phyloP scores from a whole-genome alignment of 768 basidiomycete genomes.

The Mycena polygramma region DNA sequence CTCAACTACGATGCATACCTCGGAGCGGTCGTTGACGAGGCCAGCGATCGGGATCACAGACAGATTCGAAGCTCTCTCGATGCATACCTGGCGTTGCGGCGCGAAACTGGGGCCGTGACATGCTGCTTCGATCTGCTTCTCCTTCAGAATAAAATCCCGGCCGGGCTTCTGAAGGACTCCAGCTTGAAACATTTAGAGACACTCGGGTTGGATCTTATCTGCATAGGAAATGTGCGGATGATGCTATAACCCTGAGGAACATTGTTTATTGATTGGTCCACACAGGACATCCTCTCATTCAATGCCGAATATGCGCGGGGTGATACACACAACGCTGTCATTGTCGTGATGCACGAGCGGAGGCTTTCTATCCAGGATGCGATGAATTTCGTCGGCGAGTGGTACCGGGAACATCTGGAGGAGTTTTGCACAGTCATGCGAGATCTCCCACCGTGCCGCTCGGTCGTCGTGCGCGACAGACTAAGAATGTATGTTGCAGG shows the following conservation, averaged over 20 bases:
- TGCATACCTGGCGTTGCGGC: neutral
- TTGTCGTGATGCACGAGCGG: slow-evolving; percentile 1
- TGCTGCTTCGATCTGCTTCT: slow-evolving; percentile 2
- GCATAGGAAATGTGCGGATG: neutral
- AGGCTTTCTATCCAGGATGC: neutral
- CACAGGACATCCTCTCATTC: slow-evolving; percentile 9
- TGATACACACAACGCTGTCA: slow-evolving; percentile 13
- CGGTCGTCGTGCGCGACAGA: neutral
- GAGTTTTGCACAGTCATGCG: neutral
- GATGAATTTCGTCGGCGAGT: neutral
- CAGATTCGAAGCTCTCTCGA: neutral
- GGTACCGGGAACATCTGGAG: neutral
- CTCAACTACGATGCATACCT: neutral
- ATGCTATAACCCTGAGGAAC: neutral
- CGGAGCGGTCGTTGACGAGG: neutral
- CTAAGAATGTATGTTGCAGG: slow-evolving; percentile 1
- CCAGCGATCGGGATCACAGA: neutral
- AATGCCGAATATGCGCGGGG: slow-evolving; percentile 12
- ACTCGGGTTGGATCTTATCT: neutral
- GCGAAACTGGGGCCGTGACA: slow-evolving; percentile 1
- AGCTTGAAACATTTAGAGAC: neutral
- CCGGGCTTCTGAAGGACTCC: neutral
- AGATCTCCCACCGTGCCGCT: neutral
- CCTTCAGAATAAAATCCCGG: neutral
- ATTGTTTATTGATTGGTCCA: too few species aligned